Percentiles rank a stretch among this genome's conserved stretches.
These are phyloP conservation scores for Mycosphaerelloides madeirae DNA, from an alignment of 2,329 filamentous ascomycete genomes.

Conservation along the genomic window DNA sequence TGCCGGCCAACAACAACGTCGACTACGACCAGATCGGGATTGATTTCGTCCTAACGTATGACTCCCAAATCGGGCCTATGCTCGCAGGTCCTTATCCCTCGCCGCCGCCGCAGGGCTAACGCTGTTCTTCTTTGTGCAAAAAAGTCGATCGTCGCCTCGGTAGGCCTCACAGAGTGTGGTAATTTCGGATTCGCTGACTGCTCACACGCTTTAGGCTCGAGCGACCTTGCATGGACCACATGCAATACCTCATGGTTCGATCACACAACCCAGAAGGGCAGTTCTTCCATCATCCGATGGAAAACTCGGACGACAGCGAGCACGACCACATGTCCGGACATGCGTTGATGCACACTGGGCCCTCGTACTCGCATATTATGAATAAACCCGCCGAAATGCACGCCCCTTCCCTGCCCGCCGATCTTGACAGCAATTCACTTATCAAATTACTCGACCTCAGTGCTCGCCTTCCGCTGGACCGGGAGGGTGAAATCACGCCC, in stretches of 20 bases:
- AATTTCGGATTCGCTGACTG: constrained; percentile 25
- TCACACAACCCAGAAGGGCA: constrained; percentile 43
- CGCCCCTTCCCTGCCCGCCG: constrained; percentile 66
- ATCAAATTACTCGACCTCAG: constrained; percentile 80
- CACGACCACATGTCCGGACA: constrained; percentile 68
- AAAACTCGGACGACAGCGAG: constrained; percentile 48
- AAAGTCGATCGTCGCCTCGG: constrained; percentile 9
- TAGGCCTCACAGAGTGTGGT: constrained; percentile 12
- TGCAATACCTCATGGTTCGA: constrained; percentile 68
- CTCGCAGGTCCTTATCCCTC: constrained; percentile 54
- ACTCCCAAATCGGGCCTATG: constrained; percentile 33
- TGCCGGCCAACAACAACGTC: constrained; percentile 40
- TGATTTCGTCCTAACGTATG: constrained; percentile 89
- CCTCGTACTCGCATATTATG: constrained; percentile 62
- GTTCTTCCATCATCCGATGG: constrained; percentile 33
- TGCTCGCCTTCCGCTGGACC: constrained; percentile 64
- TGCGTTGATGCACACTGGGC: constrained; percentile 87
- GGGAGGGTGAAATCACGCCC: constrained; percentile 83
- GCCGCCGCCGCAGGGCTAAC: constrained; percentile 49
- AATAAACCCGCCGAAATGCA: constrained; percentile 53
- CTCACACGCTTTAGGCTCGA: constrained; percentile 60
- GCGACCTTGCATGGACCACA: constrained; percentile 86
- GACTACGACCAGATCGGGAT: constrained; percentile 81
- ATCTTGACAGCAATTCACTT: constrained; percentile 71
- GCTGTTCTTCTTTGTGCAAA: neutral